Base-by-base conservation (phyloP, 768 basidiomycete species). In the Agaricus bisporus region DNA sequence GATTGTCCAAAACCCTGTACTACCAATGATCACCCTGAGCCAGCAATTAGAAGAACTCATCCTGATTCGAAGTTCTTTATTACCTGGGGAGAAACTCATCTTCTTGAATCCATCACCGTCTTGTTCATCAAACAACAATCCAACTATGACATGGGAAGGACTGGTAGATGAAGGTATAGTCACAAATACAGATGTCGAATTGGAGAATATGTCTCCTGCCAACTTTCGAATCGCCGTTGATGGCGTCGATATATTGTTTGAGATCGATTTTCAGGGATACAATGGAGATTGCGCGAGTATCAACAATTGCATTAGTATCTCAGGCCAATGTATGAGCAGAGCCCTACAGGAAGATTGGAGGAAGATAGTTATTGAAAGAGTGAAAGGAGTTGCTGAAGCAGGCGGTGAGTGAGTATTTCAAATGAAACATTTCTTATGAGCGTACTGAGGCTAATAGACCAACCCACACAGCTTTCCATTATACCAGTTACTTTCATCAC, bases 41-140 rank as follows among this genome's bases (percentile, higher is more conserved):
- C 35, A 28, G 48, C 63, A 66, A 25, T 56, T 76, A 1, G 70
- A 80, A 63, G 85, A 89, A 60, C 64, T 88, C 0, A 73, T 80
- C 43, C 68, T 89, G 37, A 76, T 90, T 22, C 70, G 67, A 51
- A 80, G 74, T 36, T 86, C 86, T 0, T 73, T 89, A 1, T 71
- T 90, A 10, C 82, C 84, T 0, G 77, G 72, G 5, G 87, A 90
- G 69, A 28, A 60, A 3, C 61, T 85, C 41, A 48, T 63, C 0
- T 81, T 84, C 49, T 54, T 71, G 2, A 73, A 76, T 5, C 25
- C 18, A 12, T n/a, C 3, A 15, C 35, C 14, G 25, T 15, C 32
- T 15, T 7, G 3, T 20, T 32, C 14, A 29, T 12, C 18, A n/a
- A 38, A 53, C 9, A n/a, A 44, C 9, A n/a, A 44, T 18, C 53